Percentiles rank a stretch among this genome's conserved stretches.
Evolutionary conservation across 1,284 basidiomycete species (phyloP).

Genomic region (Taiwanofungus camphoratus): DNA sequence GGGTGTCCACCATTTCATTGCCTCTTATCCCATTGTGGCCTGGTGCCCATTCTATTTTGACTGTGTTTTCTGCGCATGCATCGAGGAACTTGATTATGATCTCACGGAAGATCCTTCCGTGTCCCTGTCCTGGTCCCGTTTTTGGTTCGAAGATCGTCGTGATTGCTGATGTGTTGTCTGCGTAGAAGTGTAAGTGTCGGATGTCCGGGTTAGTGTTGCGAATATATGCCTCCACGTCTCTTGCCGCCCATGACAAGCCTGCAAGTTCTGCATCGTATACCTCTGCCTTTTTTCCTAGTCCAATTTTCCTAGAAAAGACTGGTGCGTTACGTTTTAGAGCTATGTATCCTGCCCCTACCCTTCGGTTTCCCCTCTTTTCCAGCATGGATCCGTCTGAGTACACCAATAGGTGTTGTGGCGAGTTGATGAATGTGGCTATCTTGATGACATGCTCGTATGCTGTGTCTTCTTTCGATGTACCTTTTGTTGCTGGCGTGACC

Average conservation of each 20-base stretch:
- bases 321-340: not conserved
- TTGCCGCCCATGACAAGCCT: conserved; percentile 4
- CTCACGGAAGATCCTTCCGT: not conserved
- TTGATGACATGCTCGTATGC: not conserved
- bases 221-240: not conserved
- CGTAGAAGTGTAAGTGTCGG: conserved; percentile 3
- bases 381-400: conserved; percentile 4
- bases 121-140: not conserved
- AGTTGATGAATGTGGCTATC: not conserved
- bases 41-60: conserved; percentile 6
- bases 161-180: conserved; percentile 3
- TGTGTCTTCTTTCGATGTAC: not conserved
- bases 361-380: not conserved
- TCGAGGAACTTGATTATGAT: not conserved
- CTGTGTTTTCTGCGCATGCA: not conserved
- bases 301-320: not conserved
- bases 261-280: conserved; percentile 4
- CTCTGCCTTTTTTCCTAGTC: not conserved
- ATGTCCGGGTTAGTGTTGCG: not conserved
- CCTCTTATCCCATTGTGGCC: conserved; percentile 25
- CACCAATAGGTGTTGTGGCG: not conserved
- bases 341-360: not conserved
- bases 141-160: not conserved
- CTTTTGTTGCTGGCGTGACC: conserved; percentile 1
- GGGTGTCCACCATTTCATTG: conserved; percentile 25